Evolutionary conservation across 2,329 filamentous ascomycete genomes (phyloP).

Genomic region (Cyphellophora europaea): DNA sequence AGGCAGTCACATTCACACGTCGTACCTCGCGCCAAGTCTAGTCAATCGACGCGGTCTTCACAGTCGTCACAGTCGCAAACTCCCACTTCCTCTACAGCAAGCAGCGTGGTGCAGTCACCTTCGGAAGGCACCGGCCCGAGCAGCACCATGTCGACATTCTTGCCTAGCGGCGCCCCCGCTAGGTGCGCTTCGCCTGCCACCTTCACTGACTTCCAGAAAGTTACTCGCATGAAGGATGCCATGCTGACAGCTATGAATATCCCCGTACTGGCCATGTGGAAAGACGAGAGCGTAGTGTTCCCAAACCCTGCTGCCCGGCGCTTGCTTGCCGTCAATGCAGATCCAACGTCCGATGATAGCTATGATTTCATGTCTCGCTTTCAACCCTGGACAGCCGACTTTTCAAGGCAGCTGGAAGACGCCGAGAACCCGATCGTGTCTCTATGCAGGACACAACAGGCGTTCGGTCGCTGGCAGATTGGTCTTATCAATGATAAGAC

Average conservation of each 20-base stretch:
- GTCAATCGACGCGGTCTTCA: slow-evolving; percentile 11
- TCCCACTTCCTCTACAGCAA: slow-evolving; percentile 20
- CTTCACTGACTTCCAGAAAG: slow-evolving; percentile 62
- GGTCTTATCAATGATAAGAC: slow-evolving; percentile 51
- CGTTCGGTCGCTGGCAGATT: slow-evolving; percentile 50
- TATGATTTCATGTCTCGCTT: slow-evolving; percentile 52
- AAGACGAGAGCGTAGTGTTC: slow-evolving; percentile 63
- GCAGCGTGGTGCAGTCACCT: slow-evolving; percentile 41
- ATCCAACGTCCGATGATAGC: slow-evolving; percentile 35
- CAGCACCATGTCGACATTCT: slow-evolving; percentile 43
- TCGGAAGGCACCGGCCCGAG: slow-evolving; percentile 40
- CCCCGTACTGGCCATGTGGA: slow-evolving; percentile 73
- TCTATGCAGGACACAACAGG: slow-evolving; percentile 51
- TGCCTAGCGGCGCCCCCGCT: slow-evolving; percentile 57
- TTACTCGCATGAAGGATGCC: slow-evolving; percentile 66
- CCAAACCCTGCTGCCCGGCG: slow-evolving; percentile 58
- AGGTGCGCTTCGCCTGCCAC: slow-evolving; percentile 45
- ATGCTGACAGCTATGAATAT: slow-evolving; percentile 65
- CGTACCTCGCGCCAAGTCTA: slow-evolving; percentile 9
- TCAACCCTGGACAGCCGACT: slow-evolving; percentile 57
- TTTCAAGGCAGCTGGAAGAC: slow-evolving; percentile 46
- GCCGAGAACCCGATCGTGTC: slow-evolving; percentile 59
- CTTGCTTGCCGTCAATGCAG: slow-evolving; percentile 38
- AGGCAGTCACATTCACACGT: slow-evolving; percentile 12
- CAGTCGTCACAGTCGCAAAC: slow-evolving; percentile 17